Conservation (phyloP, 1,284 basidiomycete species). For the Ceratobasidium theobromae region DNA sequence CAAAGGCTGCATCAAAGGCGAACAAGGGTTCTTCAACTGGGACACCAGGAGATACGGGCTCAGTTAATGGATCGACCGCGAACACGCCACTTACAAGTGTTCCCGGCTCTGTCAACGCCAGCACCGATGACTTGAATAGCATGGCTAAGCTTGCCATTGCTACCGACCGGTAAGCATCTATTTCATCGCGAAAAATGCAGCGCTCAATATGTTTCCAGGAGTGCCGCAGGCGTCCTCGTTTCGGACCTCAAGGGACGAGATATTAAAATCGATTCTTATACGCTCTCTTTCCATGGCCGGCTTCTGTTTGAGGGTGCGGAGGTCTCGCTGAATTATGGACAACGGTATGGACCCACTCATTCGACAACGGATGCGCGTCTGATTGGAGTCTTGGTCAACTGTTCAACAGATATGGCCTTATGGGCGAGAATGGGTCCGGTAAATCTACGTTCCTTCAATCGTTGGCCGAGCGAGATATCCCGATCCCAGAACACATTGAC, state of each 20-base stretch:
- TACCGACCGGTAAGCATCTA: slow-evolving; percentile 71
- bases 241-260: slow-evolving; percentile 92
- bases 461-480: slow-evolving; percentile 81
- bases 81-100: slow-evolving; percentile 79
- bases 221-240: slow-evolving; percentile 86
- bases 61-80: slow-evolving; percentile 53
- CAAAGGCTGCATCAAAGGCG: slow-evolving; percentile 63
- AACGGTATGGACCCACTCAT: slow-evolving; percentile 55
- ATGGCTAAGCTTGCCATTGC: slow-evolving; percentile 89
- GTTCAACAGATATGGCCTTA: slow-evolving; percentile 68
- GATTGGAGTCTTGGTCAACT: not conserved
- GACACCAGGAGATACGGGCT: slow-evolving; percentile 66
- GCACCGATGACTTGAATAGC: slow-evolving; percentile 66
- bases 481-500: slow-evolving; percentile 94
- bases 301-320: slow-evolving; percentile 89
- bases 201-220: slow-evolving; percentile 50
- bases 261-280: slow-evolving; percentile 96
- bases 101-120: slow-evolving; percentile 63
- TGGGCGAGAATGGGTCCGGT: slow-evolving; percentile 97
- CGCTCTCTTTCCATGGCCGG: slow-evolving; percentile 96
- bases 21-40: slow-evolving; percentile 48
- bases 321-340: slow-evolving; percentile 94
- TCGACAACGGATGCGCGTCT: not conserved
- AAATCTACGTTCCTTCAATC: slow-evolving; percentile 64
- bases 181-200: not conserved